phyloP scores from a whole-genome alignment of 2,329 filamentous ascomycete genomes.

The Xylariaceae sp. region DNA sequence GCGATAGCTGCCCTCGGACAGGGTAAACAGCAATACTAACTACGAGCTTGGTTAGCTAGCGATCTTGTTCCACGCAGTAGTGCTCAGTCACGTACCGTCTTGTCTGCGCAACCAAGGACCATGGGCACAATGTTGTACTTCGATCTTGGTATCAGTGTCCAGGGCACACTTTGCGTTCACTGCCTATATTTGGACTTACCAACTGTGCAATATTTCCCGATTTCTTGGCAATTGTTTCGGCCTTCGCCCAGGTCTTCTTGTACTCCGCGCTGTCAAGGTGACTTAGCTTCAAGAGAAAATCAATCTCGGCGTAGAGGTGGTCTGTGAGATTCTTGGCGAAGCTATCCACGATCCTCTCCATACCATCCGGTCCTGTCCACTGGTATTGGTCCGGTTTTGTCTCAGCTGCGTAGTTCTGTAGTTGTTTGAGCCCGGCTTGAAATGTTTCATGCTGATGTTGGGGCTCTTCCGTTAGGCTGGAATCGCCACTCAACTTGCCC shows the following conservation, averaged over 20 bases:
- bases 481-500: conserved; percentile 27
- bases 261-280: conserved; percentile 20
- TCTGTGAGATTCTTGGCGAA: conserved; percentile 13
- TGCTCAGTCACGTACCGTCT: conserved; percentile 12
- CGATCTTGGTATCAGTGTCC: too few relatives aligned
- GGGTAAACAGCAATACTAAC: too few relatives aligned
- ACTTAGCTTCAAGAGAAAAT: conserved; percentile 20
- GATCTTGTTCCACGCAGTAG: too few relatives aligned
- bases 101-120: conserved; percentile 23
- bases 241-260: conserved; percentile 15
- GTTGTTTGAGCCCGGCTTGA: conserved; percentile 26
- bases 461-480: conserved; percentile 31
- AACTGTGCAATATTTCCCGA: conserved; percentile 14
- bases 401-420: conserved; percentile 24
- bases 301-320: conserved; percentile 26
- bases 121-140: conserved; percentile 22
- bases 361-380: conserved; percentile 16
- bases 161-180: too few relatives aligned
- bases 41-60: too few relatives aligned
- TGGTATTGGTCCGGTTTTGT: conserved; percentile 19
- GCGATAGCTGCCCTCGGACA: too few relatives aligned
- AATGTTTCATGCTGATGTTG: conserved; percentile 32
- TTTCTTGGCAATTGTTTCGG: conserved; percentile 15
- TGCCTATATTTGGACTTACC: conserved; percentile 5
- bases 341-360: conserved; percentile 25